Conservation (phyloP, 139 green algal genomes). For the Yamagishiella unicocca region DNA sequence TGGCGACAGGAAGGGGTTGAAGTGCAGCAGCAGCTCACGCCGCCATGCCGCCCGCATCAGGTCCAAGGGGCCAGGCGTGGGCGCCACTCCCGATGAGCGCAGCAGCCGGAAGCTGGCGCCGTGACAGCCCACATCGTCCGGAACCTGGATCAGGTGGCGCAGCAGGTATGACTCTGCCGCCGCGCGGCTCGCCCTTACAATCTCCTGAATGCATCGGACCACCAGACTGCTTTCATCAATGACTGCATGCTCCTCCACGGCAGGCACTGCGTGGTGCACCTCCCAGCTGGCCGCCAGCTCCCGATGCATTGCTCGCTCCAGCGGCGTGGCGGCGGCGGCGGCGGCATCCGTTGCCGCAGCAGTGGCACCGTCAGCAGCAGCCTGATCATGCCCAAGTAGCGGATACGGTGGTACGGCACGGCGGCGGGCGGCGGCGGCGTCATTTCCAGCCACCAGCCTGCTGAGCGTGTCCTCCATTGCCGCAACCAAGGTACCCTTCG, state of each 20-base stretch:
- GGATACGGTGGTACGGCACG: background rate
- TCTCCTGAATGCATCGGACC: too few species aligned
- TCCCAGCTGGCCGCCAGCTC: constrained; percentile 63
- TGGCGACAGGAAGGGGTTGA: constrained; percentile 61
- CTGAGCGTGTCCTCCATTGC: background rate
- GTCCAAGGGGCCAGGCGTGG: constrained; percentile 29
- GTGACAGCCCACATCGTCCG: constrained; percentile 5
- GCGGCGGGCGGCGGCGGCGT: background rate
- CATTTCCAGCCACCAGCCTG: background rate
- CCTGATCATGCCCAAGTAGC: too few species aligned
- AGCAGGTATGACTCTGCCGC: constrained; percentile 44
- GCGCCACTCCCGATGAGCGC: background rate
- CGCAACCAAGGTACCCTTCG: background rate
- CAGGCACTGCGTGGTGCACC: constrained; percentile 36
- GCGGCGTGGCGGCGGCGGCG: constrained; percentile 56
- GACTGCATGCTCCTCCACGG: background rate
- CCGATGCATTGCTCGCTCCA: constrained; percentile 52
- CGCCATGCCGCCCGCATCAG: constrained; percentile 34
- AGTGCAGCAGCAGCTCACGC: background rate
- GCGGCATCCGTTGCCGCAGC: constrained; percentile 41
- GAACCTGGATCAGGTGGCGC: constrained; percentile 30
- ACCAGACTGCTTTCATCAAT: too few species aligned
- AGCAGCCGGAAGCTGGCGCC: constrained; percentile 46
- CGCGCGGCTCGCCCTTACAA: background rate
- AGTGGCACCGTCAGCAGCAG: background rate